Conservation (phyloP, 352 stramenopile species). For the Phytophthora idaei region DNA sequence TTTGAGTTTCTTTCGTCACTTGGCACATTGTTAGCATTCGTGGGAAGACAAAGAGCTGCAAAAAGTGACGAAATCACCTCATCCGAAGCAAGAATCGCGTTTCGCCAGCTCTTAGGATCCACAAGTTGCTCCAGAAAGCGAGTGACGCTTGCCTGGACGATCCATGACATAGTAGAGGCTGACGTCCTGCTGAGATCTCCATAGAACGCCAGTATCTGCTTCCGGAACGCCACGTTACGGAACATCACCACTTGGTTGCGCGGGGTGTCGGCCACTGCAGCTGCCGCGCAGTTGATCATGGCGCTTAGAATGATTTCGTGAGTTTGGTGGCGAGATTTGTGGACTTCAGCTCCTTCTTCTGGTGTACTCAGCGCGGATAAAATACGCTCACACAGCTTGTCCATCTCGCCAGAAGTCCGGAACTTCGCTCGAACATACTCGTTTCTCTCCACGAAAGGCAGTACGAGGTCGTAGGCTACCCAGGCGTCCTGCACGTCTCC, state of each 20-base stretch:
- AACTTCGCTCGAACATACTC: slow-evolving; percentile 50
- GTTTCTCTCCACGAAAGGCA: slow-evolving; percentile 61
- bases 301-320: slow-evolving; percentile 34
- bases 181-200: not conserved
- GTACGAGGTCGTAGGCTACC: slow-evolving; percentile 54
- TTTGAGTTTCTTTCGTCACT: slow-evolving; percentile 20
- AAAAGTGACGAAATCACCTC: slow-evolving; percentile 32
- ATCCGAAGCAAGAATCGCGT: slow-evolving; percentile 29
- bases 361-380: slow-evolving; percentile 7
- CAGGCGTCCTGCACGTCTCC: slow-evolving; percentile 29
- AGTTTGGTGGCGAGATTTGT: not conserved
- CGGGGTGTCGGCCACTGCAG: slow-evolving; percentile 38
- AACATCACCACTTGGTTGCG: slow-evolving; percentile 72
- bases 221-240: slow-evolving; percentile 41
- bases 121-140: slow-evolving; percentile 54
- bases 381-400: slow-evolving; percentile 51
- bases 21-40: not conserved
- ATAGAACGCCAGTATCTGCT: slow-evolving; percentile 25
- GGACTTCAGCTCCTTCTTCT: not conserved
- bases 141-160: slow-evolving; percentile 40
- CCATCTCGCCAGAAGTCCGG: slow-evolving; percentile 60
- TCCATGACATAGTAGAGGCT: not conserved
- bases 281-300: slow-evolving; percentile 57
- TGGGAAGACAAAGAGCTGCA: slow-evolving; percentile 13
- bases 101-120: slow-evolving; percentile 68